Base-by-base conservation (phyloP, 2,329 filamentous ascomycete genomes). In the Curvularia sp. region DNA sequence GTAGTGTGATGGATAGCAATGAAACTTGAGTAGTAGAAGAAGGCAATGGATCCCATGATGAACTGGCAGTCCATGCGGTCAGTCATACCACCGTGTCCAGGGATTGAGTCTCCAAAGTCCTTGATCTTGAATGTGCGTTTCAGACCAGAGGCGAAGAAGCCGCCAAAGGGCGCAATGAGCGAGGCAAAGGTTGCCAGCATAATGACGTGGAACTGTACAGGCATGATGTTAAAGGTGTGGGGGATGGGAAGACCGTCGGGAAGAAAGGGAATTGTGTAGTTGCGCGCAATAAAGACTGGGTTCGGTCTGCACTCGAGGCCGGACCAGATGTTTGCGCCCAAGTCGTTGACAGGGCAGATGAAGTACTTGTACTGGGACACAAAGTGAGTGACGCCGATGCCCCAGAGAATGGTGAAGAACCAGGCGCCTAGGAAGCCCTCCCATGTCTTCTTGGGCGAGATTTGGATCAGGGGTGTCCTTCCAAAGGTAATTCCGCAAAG, bases 111-210 rank as follows among this genome's bases (percentile, higher is more conserved):
- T 67, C 95, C 95, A 80, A 99, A 99, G 81, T 99, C 95, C 84
- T 99, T 99, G 84, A 99, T 96, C 82, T 99, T 98, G 83, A 99
- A 99, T 3, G 94, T 97, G 28, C 95, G 91, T 86, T 99, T 99
- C 57, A 99, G 85, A 0, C 95, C 95, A 2, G 93, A 97, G 4
- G 95, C 95, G 76, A 99, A 99, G 85, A 99, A 99, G 28, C 95
- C 95, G 55, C 95, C 95, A 72, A 99, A 99, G 2, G 95, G 95
- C 8, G 95, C 95, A 70, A 99, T 97, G 36, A 99, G 85, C 3
- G 94, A 98, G 46, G 95, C 95, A 72, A 99, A 99, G 0, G 93
- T 93, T 15, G 92, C 92, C 71, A 98, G 89, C 51, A 92, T 85
- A 53, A 98, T 84, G 67, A 96, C 90, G 79, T 99, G 95, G 74